These are phyloP conservation scores for Phytophthora ohioensis DNA, from an alignment of 352 stramenopile species.

Conservation along the genomic window DNA sequence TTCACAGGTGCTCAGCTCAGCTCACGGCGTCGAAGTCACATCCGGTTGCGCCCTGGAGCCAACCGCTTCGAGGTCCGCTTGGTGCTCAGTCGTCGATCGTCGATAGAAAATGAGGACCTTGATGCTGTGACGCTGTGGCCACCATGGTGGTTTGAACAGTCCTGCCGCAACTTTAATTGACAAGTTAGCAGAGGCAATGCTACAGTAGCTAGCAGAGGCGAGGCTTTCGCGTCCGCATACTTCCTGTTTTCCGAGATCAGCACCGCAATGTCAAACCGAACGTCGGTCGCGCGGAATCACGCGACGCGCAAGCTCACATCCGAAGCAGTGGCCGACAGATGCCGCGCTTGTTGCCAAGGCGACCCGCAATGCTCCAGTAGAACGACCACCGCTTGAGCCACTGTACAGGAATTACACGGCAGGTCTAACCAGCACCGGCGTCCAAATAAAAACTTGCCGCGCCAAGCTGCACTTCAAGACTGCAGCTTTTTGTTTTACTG, in stretches of 20 bases:
- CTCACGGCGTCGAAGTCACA: background rate
- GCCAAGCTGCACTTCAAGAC: slow-evolving; percentile 16
- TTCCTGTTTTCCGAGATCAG: slow-evolving; percentile 23
- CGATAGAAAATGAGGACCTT: slow-evolving; percentile 33
- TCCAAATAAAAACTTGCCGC: slow-evolving; percentile 10
- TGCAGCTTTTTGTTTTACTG: too few relatives aligned
- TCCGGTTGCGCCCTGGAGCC: background rate
- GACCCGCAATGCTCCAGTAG: slow-evolving; percentile 5
- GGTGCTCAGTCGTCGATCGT: slow-evolving; percentile 13
- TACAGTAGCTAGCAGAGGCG: slow-evolving; percentile 6
- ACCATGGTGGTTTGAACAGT: too few relatives aligned
- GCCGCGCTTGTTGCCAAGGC: slow-evolving; percentile 9
- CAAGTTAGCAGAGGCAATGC: background rate
- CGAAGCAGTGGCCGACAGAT: slow-evolving; percentile 26
- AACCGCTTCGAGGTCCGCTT: slow-evolving; percentile 10
- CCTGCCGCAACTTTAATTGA: background rate
- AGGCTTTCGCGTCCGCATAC: slow-evolving; percentile 18
- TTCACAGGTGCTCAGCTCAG: background rate
- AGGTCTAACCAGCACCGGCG: background rate
- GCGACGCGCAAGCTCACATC: slow-evolving; percentile 30
- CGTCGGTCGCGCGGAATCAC: slow-evolving; percentile 22
- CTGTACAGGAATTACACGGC: too few relatives aligned
- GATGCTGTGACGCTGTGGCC: slow-evolving; percentile 19
- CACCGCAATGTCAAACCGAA: slow-evolving; percentile 33
- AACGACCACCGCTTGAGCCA: slow-evolving; percentile 8